Percentiles rank a stretch among this genome's conserved stretches.
Evolutionary conservation across 495 filamentous ascomycete species (phyloP).

Genomic region (Neurospora africana): DNA sequence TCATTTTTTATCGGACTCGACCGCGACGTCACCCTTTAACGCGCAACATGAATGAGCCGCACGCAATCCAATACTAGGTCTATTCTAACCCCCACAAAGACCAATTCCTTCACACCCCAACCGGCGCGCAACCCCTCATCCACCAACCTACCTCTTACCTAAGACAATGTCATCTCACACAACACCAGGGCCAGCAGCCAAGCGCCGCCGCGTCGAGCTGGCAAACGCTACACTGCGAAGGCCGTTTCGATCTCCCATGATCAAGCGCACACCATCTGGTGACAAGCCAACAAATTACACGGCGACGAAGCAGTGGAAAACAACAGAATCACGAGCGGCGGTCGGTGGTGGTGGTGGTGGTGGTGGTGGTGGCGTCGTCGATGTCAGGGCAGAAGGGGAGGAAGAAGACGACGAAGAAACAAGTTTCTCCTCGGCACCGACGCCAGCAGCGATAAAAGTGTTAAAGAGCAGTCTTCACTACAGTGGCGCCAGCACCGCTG

Average conservation of each 20-base stretch:
- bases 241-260: conserved; percentile 20
- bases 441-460: neutral
- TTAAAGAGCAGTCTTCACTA: neutral
- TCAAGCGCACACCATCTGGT: conserved; percentile 6
- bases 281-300: neutral
- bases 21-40: neutral
- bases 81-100: neutral
- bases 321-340: neutral
- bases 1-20: neutral
- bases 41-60: neutral
- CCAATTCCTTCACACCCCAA: neutral
- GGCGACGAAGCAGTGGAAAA: neutral
- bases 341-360: neutral
- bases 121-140: neutral
- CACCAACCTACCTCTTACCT: neutral
- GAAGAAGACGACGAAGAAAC: neutral
- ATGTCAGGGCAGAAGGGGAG: too few species aligned
- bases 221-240: conserved; percentile 20
- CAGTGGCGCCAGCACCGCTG: neutral
- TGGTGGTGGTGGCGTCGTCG: too few species aligned
- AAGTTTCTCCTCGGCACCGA: neutral
- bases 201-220: conserved; percentile 20
- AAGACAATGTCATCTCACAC: conserved; percentile 9
- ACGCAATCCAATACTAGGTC: neutral
- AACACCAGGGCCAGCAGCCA: conserved; percentile 17